phyloP scores from a whole-genome alignment of 108 stramenopile genomes.

The Cyclotella choctawhatcheeana region DNA sequence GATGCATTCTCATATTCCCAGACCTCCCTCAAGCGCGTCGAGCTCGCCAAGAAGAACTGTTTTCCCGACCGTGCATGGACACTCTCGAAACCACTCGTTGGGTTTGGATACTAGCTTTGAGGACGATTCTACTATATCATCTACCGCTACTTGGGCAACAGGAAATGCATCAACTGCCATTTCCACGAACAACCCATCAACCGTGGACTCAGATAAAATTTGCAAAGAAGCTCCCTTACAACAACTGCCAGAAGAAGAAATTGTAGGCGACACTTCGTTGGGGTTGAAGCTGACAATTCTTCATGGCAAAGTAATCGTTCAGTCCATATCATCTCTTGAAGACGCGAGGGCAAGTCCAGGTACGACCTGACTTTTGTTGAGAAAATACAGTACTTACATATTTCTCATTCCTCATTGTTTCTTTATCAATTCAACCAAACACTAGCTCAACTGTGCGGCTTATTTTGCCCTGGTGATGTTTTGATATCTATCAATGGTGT shows the following conservation, averaged over 20 bases:
- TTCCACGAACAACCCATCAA: not conserved
- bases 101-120: conserved; percentile 14
- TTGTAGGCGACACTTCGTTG: conserved; percentile 79
- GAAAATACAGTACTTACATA: too few species aligned
- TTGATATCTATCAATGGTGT: conserved; percentile 69
- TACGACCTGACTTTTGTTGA: too few species aligned
- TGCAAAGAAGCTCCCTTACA: not conserved
- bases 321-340: conserved; percentile 61
- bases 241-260: conserved; percentile 47
- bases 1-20: not conserved
- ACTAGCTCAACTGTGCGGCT: conserved; percentile 79
- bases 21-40: conserved; percentile 3
- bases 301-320: conserved; percentile 86
- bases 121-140: conserved; percentile 46
- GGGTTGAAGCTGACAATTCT: conserved; percentile 82
- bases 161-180: conserved; percentile 6
- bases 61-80: conserved; percentile 22
- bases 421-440: too few species aligned
- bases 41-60: conserved; percentile 25
- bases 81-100: conserved; percentile 7
- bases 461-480: conserved; percentile 77
- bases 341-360: conserved; percentile 85
- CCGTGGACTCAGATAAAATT: conserved; percentile 4
- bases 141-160: conserved; percentile 23
- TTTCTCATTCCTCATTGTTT: too few species aligned